A percentile compares a stretch with the other conserved stretches of the same genome.
Conservation (phyloP, 225 moss, liverwort and hornwort genomes). For the Polytrichum commune region DNA sequence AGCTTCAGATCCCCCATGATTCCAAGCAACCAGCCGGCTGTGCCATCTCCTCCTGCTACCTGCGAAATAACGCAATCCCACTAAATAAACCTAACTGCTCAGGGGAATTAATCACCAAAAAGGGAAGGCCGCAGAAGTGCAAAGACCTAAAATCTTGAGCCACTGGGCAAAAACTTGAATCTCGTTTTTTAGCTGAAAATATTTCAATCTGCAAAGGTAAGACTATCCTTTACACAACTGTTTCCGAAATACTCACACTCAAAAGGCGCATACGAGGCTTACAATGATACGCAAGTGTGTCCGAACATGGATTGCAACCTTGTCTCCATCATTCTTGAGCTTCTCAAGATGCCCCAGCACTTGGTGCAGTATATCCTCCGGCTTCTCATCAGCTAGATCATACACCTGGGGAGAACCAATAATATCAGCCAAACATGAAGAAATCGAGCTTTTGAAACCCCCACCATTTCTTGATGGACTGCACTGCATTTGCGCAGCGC, state of each 20-base stretch:
- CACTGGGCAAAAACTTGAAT: too few relatives aligned
- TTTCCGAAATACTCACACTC: too few relatives aligned
- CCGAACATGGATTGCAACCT: conserved; percentile 52
- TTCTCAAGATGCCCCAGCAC: conserved; percentile 54
- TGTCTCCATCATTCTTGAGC: conserved; percentile 52
- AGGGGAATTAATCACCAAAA: background rate
- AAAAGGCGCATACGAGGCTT: conserved; percentile 11
- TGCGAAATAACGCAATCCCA: conserved; percentile 26
- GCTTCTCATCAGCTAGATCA: conserved; percentile 60
- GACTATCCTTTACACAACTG: too few relatives aligned
- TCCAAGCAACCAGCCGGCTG: conserved; percentile 92
- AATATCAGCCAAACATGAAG: too few relatives aligned
- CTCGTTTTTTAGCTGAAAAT: too few relatives aligned
- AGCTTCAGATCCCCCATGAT: conserved; percentile 63
- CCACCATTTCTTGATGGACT: background rate
- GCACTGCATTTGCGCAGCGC: background rate
- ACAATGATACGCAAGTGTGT: conserved; percentile 72
- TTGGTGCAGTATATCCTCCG: conserved; percentile 51
- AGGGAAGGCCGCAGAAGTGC: too few relatives aligned
- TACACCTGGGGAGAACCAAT: conserved; percentile 39
- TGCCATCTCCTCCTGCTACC: conserved; percentile 97
- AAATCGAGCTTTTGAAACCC: background rate
- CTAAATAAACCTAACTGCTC: background rate
- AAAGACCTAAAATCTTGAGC: too few relatives aligned
- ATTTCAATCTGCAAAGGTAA: too few relatives aligned